These are phyloP conservation scores for Penicillium daleae DNA, from an alignment of 495 filamentous ascomycete genomes.

Conservation along the genomic window DNA sequence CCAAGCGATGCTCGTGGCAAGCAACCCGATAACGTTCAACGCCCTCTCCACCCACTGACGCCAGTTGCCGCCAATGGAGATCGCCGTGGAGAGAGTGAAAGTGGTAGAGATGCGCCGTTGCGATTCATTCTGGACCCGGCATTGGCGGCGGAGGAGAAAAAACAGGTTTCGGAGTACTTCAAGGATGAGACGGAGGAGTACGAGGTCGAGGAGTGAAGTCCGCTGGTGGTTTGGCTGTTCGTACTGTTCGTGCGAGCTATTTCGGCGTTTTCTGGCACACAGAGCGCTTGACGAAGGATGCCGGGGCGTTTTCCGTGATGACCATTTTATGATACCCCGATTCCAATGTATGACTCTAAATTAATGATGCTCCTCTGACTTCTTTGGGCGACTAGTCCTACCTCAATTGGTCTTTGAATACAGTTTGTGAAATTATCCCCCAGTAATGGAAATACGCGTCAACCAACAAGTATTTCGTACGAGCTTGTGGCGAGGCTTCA, in stretches of 20 bases:
- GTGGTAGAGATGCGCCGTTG: constrained; percentile 73
- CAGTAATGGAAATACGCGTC: too few relatives aligned
- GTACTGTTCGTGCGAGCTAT: background rate
- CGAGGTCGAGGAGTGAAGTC: constrained; percentile 40
- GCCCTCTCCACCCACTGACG: constrained; percentile 35
- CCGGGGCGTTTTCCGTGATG: background rate
- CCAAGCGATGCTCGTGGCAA: constrained; percentile 8
- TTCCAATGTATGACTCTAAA: too few relatives aligned
- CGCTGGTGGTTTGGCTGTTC: background rate
- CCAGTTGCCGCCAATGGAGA: constrained; percentile 49
- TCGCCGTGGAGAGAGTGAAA: constrained; percentile 50
- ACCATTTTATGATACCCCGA: too few relatives aligned
- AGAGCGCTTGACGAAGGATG: background rate
- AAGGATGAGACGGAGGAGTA: constrained; percentile 77
- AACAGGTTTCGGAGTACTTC: constrained; percentile 67
- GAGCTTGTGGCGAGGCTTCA: too few relatives aligned
- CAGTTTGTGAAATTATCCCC: too few relatives aligned
- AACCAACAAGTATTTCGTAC: too few relatives aligned
- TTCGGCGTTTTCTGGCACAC: background rate
- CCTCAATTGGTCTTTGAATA: too few relatives aligned
- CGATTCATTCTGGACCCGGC: constrained; percentile 89
- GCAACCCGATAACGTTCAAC: constrained; percentile 11
- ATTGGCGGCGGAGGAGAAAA: constrained; percentile 71
- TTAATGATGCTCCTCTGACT: too few relatives aligned
- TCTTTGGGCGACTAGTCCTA: too few relatives aligned